Evolutionary conservation across 164 flowering plant species (phyloP).

Genomic region (Vitis rupestris): DNA sequence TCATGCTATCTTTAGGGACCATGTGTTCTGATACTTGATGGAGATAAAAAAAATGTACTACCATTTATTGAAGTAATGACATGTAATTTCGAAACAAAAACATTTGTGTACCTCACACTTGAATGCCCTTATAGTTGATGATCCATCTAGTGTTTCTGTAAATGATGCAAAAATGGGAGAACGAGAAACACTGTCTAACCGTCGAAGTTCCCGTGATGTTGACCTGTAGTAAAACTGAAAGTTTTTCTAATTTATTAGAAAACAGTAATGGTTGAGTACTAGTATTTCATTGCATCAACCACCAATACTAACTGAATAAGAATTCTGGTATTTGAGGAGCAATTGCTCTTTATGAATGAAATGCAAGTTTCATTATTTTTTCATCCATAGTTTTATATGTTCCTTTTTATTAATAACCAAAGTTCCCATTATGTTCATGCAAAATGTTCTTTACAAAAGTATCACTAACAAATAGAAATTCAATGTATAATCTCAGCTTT

Average conservation of each 20-base stretch:
- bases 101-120: conserved; percentile 56
- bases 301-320: background rate
- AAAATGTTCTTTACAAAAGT: no score
- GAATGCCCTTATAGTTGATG: conserved; percentile 88
- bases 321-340: no score
- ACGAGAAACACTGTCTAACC: conserved; percentile 93
- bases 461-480: no score
- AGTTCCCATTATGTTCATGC: no score
- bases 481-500: no score
- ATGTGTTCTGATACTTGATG: background rate
- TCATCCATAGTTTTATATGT: no score
- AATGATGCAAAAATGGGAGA: conserved; percentile 97
- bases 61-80: conserved; percentile 6
- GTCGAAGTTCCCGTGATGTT: conserved; percentile 86
- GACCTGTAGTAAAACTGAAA: conserved; percentile 87
- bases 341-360: no score
- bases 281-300: background rate
- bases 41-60: background rate
- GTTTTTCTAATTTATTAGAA: conserved; percentile 11
- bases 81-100: background rate
- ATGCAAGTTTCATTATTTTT: no score
- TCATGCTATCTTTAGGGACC: background rate
- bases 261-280: background rate
- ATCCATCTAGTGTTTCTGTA: conserved; percentile 87
- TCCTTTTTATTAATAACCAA: no score